These are phyloP conservation scores for Candida chilensis DNA, from an alignment of 805 yeast genomes.

Conservation along the genomic window DNA sequence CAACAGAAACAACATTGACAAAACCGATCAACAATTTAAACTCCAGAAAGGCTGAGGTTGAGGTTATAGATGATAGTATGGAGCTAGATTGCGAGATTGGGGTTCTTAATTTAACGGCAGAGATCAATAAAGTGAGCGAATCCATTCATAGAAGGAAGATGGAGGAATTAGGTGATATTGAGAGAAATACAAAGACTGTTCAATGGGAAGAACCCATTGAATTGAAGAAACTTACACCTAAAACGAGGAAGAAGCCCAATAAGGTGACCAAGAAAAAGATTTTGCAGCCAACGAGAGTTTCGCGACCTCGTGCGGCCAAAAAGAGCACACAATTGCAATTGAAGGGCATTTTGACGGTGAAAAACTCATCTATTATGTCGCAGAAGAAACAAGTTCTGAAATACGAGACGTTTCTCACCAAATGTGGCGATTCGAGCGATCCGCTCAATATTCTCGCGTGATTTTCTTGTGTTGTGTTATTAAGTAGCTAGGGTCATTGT, in stretches of 20 bases:
- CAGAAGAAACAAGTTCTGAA: not conserved
- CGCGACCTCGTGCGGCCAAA: no score
- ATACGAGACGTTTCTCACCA: not conserved
- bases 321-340: no score
- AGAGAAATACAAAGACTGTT: not conserved
- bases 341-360: no score
- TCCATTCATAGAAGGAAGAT: not conserved
- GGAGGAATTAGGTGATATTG: not conserved
- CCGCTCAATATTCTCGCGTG: slow-evolving; percentile 1
- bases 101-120: not conserved
- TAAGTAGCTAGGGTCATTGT: no score
- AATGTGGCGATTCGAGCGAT: not conserved
- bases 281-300: no score
- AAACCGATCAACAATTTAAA: not conserved
- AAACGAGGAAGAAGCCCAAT: not conserved
- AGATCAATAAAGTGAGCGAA: not conserved
- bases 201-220: not conserved
- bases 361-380: no score
- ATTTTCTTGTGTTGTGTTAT: no score
- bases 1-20: not conserved
- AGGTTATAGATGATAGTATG: not conserved
- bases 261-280: not conserved
- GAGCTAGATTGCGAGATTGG: no score
- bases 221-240: not conserved
- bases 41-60: not conserved